Percentiles rank a stretch among this genome's conserved stretches.
Conservation (phyloP, 768 basidiomycete genomes). For the Serpula lacrymans region DNA sequence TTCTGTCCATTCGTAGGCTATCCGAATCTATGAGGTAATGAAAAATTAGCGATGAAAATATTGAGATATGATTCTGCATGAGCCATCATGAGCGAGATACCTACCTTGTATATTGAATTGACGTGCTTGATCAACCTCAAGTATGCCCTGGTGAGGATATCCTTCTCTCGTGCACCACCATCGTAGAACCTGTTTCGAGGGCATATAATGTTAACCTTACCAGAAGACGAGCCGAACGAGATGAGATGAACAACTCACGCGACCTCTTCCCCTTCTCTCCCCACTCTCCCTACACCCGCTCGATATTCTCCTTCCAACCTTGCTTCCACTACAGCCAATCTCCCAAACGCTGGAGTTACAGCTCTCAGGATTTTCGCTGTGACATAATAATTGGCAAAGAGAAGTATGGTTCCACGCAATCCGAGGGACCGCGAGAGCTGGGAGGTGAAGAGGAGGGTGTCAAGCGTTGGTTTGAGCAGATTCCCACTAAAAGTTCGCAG, state of each 20-base stretch:
- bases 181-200: constrained; percentile 72
- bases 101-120: constrained; percentile 86
- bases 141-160: constrained; percentile 78
- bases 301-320: constrained; percentile 89
- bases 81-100: constrained; percentile 6
- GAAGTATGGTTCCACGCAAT: constrained; percentile 71
- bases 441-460: constrained; percentile 87
- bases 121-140: constrained; percentile 80
- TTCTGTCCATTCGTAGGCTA: constrained; percentile 93
- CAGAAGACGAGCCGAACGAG: neutral
- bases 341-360: constrained; percentile 91
- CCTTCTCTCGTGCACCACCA: constrained; percentile 78
- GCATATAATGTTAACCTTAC: neutral
- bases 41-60: constrained; percentile 1
- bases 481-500: constrained; percentile 62
- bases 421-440: constrained; percentile 88
- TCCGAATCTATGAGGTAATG: constrained; percentile 58
- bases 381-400: constrained; percentile 83
- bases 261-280: constrained; percentile 88
- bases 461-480: constrained; percentile 86
- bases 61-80: neutral
- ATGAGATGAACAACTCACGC: constrained; percentile 51
- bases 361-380: constrained; percentile 78
- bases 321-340: constrained; percentile 84
- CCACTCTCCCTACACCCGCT: constrained; percentile 80